phyloP scores from a whole-genome alignment of 768 basidiomycete species.

The Serendipita vermifera region DNA sequence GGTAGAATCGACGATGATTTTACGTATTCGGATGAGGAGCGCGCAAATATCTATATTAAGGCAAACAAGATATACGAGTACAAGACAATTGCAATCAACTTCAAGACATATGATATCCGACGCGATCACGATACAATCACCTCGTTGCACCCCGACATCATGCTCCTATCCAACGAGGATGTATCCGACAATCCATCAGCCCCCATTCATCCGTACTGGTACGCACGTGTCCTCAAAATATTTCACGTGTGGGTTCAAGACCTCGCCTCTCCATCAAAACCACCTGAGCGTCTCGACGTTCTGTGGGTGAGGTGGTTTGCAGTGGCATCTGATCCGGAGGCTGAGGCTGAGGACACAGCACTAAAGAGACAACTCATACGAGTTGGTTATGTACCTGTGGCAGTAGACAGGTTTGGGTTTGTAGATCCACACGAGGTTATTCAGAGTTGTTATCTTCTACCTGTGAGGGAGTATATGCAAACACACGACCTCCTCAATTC shows the following conservation, averaged over 20 bases:
- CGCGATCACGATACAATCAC: slow-evolving; percentile 9
- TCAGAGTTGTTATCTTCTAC: neutral
- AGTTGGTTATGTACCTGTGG: no score
- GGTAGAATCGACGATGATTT: slow-evolving; percentile 2
- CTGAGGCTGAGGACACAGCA: neutral
- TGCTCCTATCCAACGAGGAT: slow-evolving; percentile 3
- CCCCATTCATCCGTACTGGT: slow-evolving; percentile 14
- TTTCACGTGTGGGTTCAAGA: slow-evolving; percentile 10
- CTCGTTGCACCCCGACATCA: slow-evolving; percentile 8
- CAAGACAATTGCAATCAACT: neutral
- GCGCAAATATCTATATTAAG: neutral
- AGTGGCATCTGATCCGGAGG: neutral
- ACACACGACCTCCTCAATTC: neutral
- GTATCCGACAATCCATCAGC: neutral
- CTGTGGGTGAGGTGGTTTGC: neutral
- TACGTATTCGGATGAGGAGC: neutral
- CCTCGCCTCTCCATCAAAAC: neutral
- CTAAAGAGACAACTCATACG: no score
- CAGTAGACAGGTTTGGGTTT: no score
- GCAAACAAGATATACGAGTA: neutral
- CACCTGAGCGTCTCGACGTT: neutral
- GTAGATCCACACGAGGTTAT: neutral
- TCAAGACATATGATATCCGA: slow-evolving; percentile 11
- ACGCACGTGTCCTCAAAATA: slow-evolving; percentile 11
- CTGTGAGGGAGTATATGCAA: no score